Evolutionary conservation across 2,329 filamentous ascomycete species (phyloP), one percentile per base, ranked within the genome.

Genomic region (Alternaria triticimaculans): DNA sequence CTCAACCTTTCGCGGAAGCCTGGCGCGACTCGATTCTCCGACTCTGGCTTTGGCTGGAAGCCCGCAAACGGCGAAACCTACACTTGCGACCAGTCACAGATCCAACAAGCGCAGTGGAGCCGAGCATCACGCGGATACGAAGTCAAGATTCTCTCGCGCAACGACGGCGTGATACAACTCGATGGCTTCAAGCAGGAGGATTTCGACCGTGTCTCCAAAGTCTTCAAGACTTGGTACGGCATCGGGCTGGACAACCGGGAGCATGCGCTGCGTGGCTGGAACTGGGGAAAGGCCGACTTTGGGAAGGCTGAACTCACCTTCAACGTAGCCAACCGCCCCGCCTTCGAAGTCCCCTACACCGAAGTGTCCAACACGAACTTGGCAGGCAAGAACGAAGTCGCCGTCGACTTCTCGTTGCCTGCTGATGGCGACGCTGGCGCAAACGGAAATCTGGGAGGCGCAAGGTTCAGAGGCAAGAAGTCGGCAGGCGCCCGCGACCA

Each of bases 281-380:
- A 99, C 80, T 99, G 96, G 96, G 96, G 96, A 75, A 99, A 98
- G 83, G 93, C 93, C 68, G 96, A 99, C 76, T 97, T 99, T 79
- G 91, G 92, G 65, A 97, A 98, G 82, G 91, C 94, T 58, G 96
- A 99, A 83, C 88, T 99, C 60, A 88, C 92, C 28, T 99, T 99
- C 86, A 98, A 94, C 80, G 96, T 99, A 41, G 94, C 97, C 79
- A 99, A 97, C 81, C 90, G 94, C 73, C 96, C 96, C 4, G 93
- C 95, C 6, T 99, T 99, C 80, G 96, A 98, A 81, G 90, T 99
- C 6, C 94, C 96, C 12, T 99, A 98, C 83, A 92, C 94, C 50
- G 96, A 99, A 80, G 96, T 99, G 72, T 94, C 92, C 62, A 99
- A 99, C 82, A 98, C 96, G 64, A 99, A 99, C 80, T 82, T 99